Conservation (phyloP, 2,329 filamentous ascomycete species). For the Orbilia quercus region DNA sequence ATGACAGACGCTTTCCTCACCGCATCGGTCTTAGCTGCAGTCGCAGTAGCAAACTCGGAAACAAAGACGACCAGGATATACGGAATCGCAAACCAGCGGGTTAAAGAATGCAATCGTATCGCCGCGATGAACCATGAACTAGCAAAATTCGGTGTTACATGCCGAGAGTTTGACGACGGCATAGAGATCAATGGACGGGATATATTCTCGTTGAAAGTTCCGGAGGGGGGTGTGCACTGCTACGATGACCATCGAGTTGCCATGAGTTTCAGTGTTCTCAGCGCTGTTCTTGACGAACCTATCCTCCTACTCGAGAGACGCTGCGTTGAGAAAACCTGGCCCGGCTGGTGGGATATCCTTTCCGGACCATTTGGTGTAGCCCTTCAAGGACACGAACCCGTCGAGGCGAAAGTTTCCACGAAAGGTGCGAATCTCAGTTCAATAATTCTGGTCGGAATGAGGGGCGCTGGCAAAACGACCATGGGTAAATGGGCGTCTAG, state of each 20-base stretch:
- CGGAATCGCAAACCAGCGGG: conserved; percentile 95
- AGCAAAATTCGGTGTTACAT: conserved; percentile 88
- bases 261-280: conserved; percentile 96
- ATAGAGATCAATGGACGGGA: conserved; percentile 76
- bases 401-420: conserved; percentile 60
- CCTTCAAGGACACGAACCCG: conserved; percentile 78
- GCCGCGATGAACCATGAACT: conserved; percentile 94
- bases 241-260: conserved; percentile 98
- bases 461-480: conserved; percentile 95
- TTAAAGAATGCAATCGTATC: conserved; percentile 98
- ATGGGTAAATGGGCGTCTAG: conserved; percentile 85
- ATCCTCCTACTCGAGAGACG: conserved; percentile 87
- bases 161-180: conserved; percentile 91
- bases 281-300: conserved; percentile 75
- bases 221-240: conserved; percentile 80
- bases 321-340: conserved; percentile 97
- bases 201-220: conserved; percentile 67
- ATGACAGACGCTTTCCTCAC: conserved; percentile 99
- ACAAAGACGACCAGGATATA: conserved; percentile 80
- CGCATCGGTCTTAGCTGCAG: conserved; percentile 89
- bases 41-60: conserved; percentile 76
- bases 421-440: conserved; percentile 65
- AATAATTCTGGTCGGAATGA: conserved; percentile 96
- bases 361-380: conserved; percentile 79
- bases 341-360: conserved; percentile 95